Evolutionary conservation across 2,329 filamentous ascomycete genomes (phyloP).

Genomic region (Rhexocercosporidium sp.): DNA sequence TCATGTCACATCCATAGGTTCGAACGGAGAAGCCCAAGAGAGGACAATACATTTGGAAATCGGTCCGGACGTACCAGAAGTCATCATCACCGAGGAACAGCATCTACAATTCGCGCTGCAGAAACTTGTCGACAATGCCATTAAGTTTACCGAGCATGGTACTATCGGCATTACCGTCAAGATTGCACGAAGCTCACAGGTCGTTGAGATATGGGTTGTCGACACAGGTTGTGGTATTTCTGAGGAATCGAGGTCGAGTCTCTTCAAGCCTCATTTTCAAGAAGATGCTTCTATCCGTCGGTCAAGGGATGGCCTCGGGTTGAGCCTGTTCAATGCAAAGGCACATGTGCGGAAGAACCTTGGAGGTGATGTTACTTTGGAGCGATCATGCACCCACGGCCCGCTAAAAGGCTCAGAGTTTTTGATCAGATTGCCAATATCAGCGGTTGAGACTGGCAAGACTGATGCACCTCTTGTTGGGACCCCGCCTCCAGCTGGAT

Average conservation of each 20-base stretch:
- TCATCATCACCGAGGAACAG: conserved; percentile 54
- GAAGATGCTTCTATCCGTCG: conserved; percentile 72
- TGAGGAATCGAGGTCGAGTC: conserved; percentile 65
- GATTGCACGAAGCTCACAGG: conserved; percentile 55
- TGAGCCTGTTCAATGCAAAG: conserved; percentile 75
- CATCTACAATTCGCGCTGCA: conserved; percentile 50
- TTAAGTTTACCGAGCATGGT: conserved; percentile 73
- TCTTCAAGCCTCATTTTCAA: conserved; percentile 74
- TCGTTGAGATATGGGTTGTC: conserved; percentile 64
- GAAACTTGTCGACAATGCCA: conserved; percentile 63
- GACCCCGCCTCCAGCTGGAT: conserved; percentile 27
- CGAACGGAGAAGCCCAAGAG: conserved; percentile 38
- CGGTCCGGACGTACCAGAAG: conserved; percentile 52
- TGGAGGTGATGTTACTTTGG: conserved; percentile 69
- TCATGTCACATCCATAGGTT: conserved; percentile 34
- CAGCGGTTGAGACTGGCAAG: conserved; percentile 25
- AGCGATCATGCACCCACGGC: conserved; percentile 65
- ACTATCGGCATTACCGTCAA: conserved; percentile 64
- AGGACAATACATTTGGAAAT: conserved; percentile 47
- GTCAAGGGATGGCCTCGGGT: conserved; percentile 69
- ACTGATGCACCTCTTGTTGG: conserved; percentile 33
- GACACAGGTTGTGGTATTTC: conserved; percentile 75
- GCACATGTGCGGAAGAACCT: conserved; percentile 68
- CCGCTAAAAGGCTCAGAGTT: conserved; percentile 69
- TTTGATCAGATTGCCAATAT: conserved; percentile 65